Evolutionary conservation across 768 basidiomycete genomes (phyloP), one percentile per base, ranked within the genome.

Genomic region (Mycena indigotica): DNA sequence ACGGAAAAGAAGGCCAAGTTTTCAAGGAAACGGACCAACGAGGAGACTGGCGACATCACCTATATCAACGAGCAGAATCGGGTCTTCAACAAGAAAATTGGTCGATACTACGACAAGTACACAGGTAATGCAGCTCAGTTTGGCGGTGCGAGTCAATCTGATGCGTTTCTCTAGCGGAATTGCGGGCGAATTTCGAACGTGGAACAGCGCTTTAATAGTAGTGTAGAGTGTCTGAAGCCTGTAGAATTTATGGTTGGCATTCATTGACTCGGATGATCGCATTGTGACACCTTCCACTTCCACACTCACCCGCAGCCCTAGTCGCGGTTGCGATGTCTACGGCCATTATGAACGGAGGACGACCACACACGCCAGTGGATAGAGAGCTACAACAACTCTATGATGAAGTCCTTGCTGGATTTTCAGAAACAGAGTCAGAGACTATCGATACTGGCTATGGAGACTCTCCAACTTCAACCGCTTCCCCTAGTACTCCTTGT

Each of bases 1-100:
- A 85, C 94, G 65, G 93, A 95, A 77, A 91, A 93, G 78, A 89
- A 92, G 71, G 80, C 84, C 68, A 95, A 91, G 68, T 93, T 93
- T 76, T 94, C 91, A 38, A 82, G 94, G 63, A 96, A 96, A 75
- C 81, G 81, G 64, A 83, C 78, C 71, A 94, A 96, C 77, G 95
- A 98, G 66, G 91, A 92, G 51, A 89, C 95, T 59, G 95, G 92
- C 53, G 95, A 98, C 65, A 91, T 99, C 72, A 98, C 95, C 4
- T 99, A 98, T 71, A 99, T 99, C 83, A 99, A 99, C 80, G 93
- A 98, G 73, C 88, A 90, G 73, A 95, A 98, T 73, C 50, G 26
- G 65, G 46, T 48, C 13, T 48, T 48, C 46, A 48, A 48, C 25
- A 24, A 28, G 24, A 48, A 94, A 91, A 94, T 95, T 76, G 89